Percentiles rank a stretch among this genome's conserved stretches.
Evolutionary conservation across 2,329 filamentous ascomycete genomes (phyloP).

Genomic region (Aspergillus sp.): DNA sequence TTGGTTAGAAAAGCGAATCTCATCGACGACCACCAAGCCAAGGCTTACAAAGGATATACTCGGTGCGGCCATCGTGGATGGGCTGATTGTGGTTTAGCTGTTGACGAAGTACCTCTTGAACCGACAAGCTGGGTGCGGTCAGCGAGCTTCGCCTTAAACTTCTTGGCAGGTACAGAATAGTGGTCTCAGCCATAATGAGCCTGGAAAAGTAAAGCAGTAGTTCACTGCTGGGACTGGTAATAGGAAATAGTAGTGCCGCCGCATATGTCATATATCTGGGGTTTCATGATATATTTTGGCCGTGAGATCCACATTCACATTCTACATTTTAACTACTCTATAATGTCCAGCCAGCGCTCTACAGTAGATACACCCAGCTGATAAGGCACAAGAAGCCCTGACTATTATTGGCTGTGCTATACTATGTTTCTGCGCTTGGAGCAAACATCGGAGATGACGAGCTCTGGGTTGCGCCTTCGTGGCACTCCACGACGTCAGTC

Average conservation of each 20-base stretch:
- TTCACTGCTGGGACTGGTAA: too few species aligned
- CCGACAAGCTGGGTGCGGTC: too few species aligned
- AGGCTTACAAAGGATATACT: conserved; percentile 30
- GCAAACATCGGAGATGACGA: too few species aligned
- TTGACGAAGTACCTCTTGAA: too few species aligned
- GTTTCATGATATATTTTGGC: not conserved
- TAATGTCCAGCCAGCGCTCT: not conserved
- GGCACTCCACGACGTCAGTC: not conserved
- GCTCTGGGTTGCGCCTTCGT: not conserved
- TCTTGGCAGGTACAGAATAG: too few species aligned
- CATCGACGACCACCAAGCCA: conserved; percentile 37
- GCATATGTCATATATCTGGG: too few species aligned
- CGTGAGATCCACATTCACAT: not conserved
- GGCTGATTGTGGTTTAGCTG: too few species aligned
- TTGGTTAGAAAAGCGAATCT: conserved; percentile 29
- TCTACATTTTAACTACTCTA: not conserved
- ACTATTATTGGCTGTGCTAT: not conserved
- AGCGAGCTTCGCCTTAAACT: too few species aligned
- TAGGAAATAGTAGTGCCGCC: too few species aligned
- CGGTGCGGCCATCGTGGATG: not conserved
- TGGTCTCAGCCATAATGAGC: too few species aligned
- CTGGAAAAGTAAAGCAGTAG: too few species aligned
- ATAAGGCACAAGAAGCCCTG: not conserved
- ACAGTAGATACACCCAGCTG: not conserved
- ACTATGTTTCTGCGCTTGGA: too few species aligned